Evolutionary conservation across 2,329 filamentous ascomycete genomes (phyloP), one percentile per base, ranked within the genome.

Genomic region (Penicillium sp.): DNA sequence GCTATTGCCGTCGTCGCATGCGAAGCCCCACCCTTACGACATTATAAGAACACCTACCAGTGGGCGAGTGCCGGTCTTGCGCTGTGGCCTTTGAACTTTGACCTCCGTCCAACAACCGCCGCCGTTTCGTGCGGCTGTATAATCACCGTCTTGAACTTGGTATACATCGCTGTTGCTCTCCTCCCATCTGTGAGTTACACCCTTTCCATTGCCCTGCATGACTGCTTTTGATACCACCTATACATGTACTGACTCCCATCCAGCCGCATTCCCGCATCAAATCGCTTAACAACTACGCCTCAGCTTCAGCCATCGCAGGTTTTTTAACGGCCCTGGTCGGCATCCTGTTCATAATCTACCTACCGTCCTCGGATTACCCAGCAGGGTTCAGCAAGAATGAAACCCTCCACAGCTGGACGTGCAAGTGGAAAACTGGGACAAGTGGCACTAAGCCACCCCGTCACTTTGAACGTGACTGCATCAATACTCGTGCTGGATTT

Each of bases 21-120:
- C 49, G 68, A 71, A 51, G 65, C 61, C 6, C 63, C 68, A n/a
- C 64, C 70, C 21, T 57, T 70, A n/a, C 62, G 61, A 4, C 64
- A 68, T 42, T 73, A 73, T 53, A 64, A 64, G 13, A 48, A 53
- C 13, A 73, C 71, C 4, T 60, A 60, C n/a, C 54, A 62, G 19
- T 71, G 64, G 51, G 60, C 61, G 8, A 53, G 58, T 21, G 58
- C 61, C 15, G 62, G 66, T 37, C 57, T 74, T 6, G 60, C 64
- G 21, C 60, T 74, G 1, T 74, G 72, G 72, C 71, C 72, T 3
- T 48, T 65, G 48, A 68, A 72, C 49, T 55, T 73, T 41, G 70
- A 74, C 51, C 29, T 70, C 10, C 65, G 68, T 21, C 70, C 70
- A 12, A 69, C 68, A 0, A 59, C 68, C 17, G 68, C 66, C 15